Conservation (phyloP, 192 early-diverging fungal genomes). For the Oehlia diaphana region DNA sequence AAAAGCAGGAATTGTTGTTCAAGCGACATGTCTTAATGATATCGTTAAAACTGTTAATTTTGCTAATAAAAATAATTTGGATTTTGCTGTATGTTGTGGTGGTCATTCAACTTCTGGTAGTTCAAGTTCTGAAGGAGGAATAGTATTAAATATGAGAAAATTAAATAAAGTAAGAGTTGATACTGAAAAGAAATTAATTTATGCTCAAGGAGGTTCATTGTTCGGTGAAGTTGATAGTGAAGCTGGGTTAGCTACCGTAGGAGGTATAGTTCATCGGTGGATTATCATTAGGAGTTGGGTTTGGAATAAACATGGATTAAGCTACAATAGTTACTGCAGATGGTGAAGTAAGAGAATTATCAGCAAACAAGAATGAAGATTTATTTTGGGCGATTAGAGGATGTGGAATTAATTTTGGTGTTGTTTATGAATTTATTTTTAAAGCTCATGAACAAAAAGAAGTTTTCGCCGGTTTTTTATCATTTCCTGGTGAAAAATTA, state of each 20-base stretch:
- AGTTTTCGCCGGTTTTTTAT: conserved; percentile 19
- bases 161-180: conserved; percentile 33
- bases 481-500: conserved; percentile 18
- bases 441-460: conserved; percentile 25
- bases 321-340: conserved; percentile 45
- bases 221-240: conserved; percentile 31
- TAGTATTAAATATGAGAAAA: conserved; percentile 34
- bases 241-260: conserved; percentile 31
- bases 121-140: conserved; percentile 30
- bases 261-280: conserved; percentile 41
- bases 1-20: not conserved
- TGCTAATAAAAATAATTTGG: conserved; percentile 26
- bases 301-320: conserved; percentile 42
- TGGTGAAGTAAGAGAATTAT: conserved; percentile 35
- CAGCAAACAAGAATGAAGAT: conserved; percentile 36
- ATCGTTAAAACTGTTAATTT: conserved; percentile 21
- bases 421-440: conserved; percentile 30
- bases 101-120: conserved; percentile 38
- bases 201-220: conserved; percentile 43
- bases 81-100: conserved; percentile 33
- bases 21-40: not conserved
- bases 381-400: conserved; percentile 55
- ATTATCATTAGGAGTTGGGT: conserved; percentile 39
- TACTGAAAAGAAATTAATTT: conserved; percentile 32
- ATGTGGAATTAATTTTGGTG: conserved; percentile 38